Percentiles rank a stretch among this genome's conserved stretches.
Conservation (phyloP, 805 yeast species). For the Yamadazyma phyllophila region DNA sequence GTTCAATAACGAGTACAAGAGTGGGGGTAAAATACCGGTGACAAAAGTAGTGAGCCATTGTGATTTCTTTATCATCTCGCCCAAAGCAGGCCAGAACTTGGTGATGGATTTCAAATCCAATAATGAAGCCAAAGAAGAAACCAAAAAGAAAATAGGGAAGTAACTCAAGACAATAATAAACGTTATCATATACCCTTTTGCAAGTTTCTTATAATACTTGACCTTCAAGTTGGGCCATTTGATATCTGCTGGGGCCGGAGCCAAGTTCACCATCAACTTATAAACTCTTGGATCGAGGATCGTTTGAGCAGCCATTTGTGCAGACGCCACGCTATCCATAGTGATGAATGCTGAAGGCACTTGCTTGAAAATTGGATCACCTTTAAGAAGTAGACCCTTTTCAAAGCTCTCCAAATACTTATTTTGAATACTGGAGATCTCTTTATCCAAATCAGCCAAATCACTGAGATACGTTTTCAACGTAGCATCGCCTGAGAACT, state of each 20-base stretch:
- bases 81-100: conserved; percentile 59
- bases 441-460: conserved; percentile 35
- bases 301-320: conserved; percentile 50
- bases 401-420: conserved; percentile 21
- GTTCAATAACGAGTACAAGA: conserved; percentile 55
- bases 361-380: conserved; percentile 34
- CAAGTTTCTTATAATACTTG: conserved; percentile 35
- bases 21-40: conserved; percentile 62
- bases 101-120: conserved; percentile 54
- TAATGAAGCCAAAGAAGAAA: conserved; percentile 55
- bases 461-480: conserved; percentile 33
- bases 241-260: conserved; percentile 49
- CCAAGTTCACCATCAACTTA: conserved; percentile 40
- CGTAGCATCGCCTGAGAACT: conserved; percentile 18
- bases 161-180: conserved; percentile 47
- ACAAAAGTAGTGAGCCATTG: conserved; percentile 53
- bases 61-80: conserved; percentile 49
- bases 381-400: conserved; percentile 17
- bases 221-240: conserved; percentile 46
- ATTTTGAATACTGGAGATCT: conserved; percentile 34
- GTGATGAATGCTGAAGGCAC: conserved; percentile 47
- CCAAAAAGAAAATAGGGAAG: conserved; percentile 52
- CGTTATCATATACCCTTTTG: conserved; percentile 41
- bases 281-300: conserved; percentile 45
- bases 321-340: conserved; percentile 48